Conservation (phyloP, 2,329 filamentous ascomycete species). For the Aureobasidium musti region DNA sequence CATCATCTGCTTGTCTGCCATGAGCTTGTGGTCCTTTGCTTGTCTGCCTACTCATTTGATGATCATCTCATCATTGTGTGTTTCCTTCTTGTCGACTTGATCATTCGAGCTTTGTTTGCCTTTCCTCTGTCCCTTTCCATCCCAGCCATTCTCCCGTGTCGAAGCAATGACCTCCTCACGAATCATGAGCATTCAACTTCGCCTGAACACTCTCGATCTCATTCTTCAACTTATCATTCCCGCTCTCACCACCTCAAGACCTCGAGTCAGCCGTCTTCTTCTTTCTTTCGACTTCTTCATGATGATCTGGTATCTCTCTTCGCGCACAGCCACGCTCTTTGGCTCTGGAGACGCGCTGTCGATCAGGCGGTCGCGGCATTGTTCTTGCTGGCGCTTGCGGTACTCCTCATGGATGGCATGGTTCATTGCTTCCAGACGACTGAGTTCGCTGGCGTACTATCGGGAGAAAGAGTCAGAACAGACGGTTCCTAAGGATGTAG, state of each 20-base stretch:
- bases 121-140: neutral
- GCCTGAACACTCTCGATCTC: neutral
- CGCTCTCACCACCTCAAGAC: neutral
- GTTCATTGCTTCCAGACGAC: neutral
- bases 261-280: neutral
- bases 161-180: neutral
- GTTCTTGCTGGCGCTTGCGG: neutral
- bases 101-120: neutral
- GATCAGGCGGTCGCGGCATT: neutral
- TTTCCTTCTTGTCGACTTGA: neutral
- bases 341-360: neutral
- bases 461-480: neutral
- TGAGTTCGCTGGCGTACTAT: neutral
- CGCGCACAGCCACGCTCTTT: neutral
- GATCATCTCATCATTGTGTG: neutral
- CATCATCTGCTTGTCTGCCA: too few species aligned
- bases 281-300: neutral
- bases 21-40: neutral
- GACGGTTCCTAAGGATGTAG: neutral
- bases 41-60: neutral
- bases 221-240: neutral
- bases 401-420: neutral
- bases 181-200: neutral
- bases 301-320: neutral
- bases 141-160: neutral